These are phyloP conservation scores for Leccinum variabile DNA, from an alignment of 1,284 basidiomycete genomes.

Conservation along the genomic window DNA sequence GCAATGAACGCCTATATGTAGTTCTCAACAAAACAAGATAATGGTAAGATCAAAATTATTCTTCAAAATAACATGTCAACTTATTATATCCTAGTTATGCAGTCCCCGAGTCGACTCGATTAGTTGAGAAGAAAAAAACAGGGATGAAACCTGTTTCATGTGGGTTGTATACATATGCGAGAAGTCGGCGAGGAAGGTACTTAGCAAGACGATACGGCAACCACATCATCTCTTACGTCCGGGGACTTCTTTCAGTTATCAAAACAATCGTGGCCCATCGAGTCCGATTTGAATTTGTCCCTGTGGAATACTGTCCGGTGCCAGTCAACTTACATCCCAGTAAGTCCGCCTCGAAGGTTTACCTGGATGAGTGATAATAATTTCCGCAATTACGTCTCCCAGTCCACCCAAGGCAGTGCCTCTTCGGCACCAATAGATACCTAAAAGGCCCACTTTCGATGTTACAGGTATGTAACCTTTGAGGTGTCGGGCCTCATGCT, in stretches of 20 bases:
- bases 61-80: background rate
- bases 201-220: background rate
- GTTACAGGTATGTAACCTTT: too few species aligned
- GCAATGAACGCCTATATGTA: background rate
- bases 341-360: too few species aligned
- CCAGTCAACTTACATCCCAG: too few species aligned
- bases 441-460: too few species aligned
- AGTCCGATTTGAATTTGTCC: too few species aligned
- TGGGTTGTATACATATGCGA: background rate
- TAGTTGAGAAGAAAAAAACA: background rate
- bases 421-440: too few species aligned
- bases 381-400: too few species aligned
- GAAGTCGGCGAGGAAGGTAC: background rate
- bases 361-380: too few species aligned
- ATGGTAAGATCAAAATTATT: background rate
- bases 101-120: background rate
- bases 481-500: too few species aligned
- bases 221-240: background rate
- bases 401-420: too few species aligned
- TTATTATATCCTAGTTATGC: background rate
- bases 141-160: background rate
- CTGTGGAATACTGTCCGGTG: too few species aligned
- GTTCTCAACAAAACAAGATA: background rate
- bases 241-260: background rate
- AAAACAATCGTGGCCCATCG: too few species aligned